These are phyloP conservation scores for Arctostaphylos glauca DNA, from an alignment of 148 eudicot species.

Conservation along the genomic window DNA sequence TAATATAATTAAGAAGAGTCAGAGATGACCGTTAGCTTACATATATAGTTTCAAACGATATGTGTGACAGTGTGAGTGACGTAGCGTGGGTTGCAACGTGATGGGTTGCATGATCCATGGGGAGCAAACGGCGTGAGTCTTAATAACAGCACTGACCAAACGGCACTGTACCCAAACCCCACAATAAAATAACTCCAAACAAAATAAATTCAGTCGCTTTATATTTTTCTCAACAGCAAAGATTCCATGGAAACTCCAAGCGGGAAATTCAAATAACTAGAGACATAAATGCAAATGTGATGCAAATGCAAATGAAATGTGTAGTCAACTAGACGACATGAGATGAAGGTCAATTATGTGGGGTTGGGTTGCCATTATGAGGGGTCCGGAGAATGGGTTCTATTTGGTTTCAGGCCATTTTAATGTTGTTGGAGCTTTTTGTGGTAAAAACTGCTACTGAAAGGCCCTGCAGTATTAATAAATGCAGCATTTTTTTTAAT, in stretches of 20 bases:
- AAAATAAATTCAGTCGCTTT: too few species aligned
- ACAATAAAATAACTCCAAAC: not conserved
- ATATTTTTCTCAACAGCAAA: not conserved
- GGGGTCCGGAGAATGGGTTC: not conserved
- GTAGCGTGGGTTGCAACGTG: not conserved
- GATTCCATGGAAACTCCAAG: not conserved
- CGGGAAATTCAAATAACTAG: constrained; percentile 1
- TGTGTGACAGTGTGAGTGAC: not conserved
- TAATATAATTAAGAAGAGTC: too few species aligned
- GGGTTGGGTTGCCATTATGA: not conserved
- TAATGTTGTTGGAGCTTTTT: not conserved
- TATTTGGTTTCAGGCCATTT: not conserved
- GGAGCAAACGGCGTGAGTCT: not conserved
- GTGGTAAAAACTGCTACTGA: not conserved
- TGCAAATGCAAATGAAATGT: not conserved
- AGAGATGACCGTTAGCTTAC: too few species aligned
- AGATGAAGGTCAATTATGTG: not conserved
- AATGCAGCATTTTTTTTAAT: not conserved
- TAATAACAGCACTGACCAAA: not conserved
- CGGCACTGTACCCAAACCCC: not conserved
- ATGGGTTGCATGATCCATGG: not conserved
- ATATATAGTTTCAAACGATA: not conserved
- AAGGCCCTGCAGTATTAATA: not conserved
- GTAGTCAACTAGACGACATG: not conserved
- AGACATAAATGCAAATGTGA: not conserved